Base-by-base conservation (phyloP, 2,329 filamentous ascomycete genomes). In the Xylaria sp. region DNA sequence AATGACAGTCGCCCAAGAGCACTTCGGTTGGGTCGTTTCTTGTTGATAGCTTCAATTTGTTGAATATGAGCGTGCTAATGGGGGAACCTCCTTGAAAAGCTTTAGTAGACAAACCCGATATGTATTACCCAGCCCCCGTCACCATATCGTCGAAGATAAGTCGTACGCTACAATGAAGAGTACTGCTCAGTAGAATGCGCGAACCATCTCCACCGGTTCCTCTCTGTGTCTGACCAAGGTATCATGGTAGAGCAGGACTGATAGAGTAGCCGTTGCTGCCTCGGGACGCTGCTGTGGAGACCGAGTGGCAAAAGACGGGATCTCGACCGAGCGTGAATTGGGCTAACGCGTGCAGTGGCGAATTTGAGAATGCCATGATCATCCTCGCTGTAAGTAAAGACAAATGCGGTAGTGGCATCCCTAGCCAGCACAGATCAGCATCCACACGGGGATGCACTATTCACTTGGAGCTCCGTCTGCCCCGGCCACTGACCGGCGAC, bases 231-330 rank as follows among this genome's bases (percentile, higher is more conserved):
- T 42, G 16, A 66, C 53, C 9, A 40, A 37, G 51, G 29, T 50
- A 59, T 21, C 59, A 10, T 60, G 53, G 35, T 50, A 59, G 47
- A 47, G 47, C n/a, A n/a, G n/a, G n/a, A n/a, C n/a, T n/a, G n/a
- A n/a, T n/a, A 47, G 47, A 51, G 37, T 35, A 12, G 23, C 29
- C 32, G 32, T 27, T 13, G 44, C 35, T 42, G 48, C 37, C 23
- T 21, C 35, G 9, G 16, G 54, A 44, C 9, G 13, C 40, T 23
- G 3, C 57, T n/a, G 54, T 50, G 29, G 58, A 35, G 27, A n/a
- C 23, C 12, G 50, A 21, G 66, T 69, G 66, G 63, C 66, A 37
- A 69, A 59, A 66, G 44, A n/a, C 55, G 54, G 51, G 10, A 37
- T 29, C 21, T 27, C 25, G 18, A 48, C 44, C 18, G 16, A 44